These are phyloP conservation scores for Fusarium torreyae DNA, from an alignment of 2,329 filamentous ascomycete genomes.

Conservation along the genomic window DNA sequence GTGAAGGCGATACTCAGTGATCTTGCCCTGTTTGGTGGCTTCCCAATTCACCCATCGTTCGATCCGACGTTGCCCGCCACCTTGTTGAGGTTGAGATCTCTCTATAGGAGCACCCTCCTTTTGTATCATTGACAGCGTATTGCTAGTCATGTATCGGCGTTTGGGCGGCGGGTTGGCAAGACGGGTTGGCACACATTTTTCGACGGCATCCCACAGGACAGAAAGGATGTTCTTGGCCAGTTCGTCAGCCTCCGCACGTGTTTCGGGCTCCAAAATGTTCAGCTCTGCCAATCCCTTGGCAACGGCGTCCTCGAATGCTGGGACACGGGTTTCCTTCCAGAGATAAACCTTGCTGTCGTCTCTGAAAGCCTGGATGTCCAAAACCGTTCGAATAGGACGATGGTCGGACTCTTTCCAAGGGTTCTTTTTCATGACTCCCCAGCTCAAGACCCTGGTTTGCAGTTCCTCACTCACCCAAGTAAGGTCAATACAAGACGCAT, in stretches of 20 bases:
- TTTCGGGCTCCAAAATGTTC: neutral
- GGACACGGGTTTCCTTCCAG: neutral
- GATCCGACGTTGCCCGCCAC: too few relatives aligned
- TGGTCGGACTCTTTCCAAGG: neutral
- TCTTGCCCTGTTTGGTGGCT: too few relatives aligned
- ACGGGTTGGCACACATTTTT: neutral
- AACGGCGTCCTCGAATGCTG: neutral
- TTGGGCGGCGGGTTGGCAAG: neutral
- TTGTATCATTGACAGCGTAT: too few relatives aligned
- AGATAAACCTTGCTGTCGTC: neutral
- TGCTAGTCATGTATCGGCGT: neutral
- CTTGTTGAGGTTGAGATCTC: neutral
- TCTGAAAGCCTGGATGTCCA: neutral
- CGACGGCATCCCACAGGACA: neutral
- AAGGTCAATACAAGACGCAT: slow-evolving; percentile 11
- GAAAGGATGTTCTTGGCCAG: neutral
- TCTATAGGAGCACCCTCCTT: neutral
- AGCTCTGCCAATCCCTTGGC: neutral
- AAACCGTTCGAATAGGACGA: neutral
- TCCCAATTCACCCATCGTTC: too few relatives aligned
- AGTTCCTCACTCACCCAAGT: slow-evolving; percentile 5
- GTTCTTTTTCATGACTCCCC: neutral
- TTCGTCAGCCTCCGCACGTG: neutral
- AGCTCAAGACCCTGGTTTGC: neutral
- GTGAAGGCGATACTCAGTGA: too few relatives aligned